phyloP scores from a whole-genome alignment of 768 basidiomycete species.

The Pleurotus giganteus region DNA sequence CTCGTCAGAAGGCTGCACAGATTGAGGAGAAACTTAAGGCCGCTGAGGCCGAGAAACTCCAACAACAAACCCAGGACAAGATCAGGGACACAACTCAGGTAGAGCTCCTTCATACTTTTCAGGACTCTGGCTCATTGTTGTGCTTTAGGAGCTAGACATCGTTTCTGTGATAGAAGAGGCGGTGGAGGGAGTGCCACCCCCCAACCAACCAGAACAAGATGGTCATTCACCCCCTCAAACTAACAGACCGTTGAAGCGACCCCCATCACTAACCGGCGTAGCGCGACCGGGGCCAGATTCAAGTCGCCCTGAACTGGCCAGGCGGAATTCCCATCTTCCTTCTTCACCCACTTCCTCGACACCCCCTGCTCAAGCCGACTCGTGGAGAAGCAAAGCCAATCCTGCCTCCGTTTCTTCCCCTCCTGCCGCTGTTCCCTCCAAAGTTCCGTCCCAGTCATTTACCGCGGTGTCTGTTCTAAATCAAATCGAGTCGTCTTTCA shows the following conservation, averaged over 20 bases:
- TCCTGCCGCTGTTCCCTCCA: slow-evolving; percentile 27
- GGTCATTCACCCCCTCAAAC: slow-evolving; percentile 9
- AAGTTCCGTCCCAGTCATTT: slow-evolving; percentile 17
- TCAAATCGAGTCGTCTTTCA: slow-evolving; percentile 40
- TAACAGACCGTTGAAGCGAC: slow-evolving; percentile 23
- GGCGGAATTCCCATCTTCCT: slow-evolving; percentile 21
- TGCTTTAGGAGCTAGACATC: slow-evolving; percentile 32
- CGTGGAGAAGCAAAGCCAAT: slow-evolving; percentile 62
- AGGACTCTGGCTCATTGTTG: slow-evolving; percentile 6
- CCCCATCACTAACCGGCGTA: slow-evolving; percentile 31
- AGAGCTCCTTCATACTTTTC: slow-evolving; percentile 12
- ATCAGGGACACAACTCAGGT: slow-evolving; percentile 16
- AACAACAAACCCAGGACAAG: slow-evolving; percentile 18
- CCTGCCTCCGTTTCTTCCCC: slow-evolving; percentile 30
- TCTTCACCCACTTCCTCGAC: slow-evolving; percentile 15
- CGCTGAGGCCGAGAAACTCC: slow-evolving; percentile 34
- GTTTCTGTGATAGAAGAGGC: slow-evolving; percentile 47
- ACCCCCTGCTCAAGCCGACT: slow-evolving; percentile 44
- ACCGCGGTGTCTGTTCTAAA: slow-evolving; percentile 25
- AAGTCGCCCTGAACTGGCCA: slow-evolving; percentile 22
- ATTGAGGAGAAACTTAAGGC: slow-evolving; percentile 66
- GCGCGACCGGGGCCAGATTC: slow-evolving; percentile 25
- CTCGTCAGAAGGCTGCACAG: slow-evolving; percentile 75
- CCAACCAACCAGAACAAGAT: slow-evolving; percentile 1
- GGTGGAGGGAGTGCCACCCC: slow-evolving; percentile 25